Percentiles rank a stretch among this genome's conserved stretches.
phyloP scores from a whole-genome alignment of 2,329 filamentous ascomycete genomes.

The Pseudonectria foliicola region DNA sequence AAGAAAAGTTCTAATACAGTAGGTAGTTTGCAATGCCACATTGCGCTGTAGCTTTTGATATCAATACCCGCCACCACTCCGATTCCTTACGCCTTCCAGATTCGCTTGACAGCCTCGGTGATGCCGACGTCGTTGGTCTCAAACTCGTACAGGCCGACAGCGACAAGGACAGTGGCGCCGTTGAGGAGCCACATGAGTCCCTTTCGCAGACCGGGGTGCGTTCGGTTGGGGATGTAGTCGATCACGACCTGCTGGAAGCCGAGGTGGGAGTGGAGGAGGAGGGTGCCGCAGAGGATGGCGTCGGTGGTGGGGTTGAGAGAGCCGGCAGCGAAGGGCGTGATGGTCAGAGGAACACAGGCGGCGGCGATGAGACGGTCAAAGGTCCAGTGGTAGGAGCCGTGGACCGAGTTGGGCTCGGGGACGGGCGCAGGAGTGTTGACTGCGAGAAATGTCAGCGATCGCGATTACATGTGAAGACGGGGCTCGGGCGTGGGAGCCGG shows the following conservation, averaged over 20 bases:
- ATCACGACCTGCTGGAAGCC: constrained; percentile 86
- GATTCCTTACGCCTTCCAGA: constrained; percentile 71
- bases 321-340: constrained; percentile 87
- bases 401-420: constrained; percentile 63
- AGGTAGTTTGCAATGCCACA: neutral
- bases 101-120: constrained; percentile 77
- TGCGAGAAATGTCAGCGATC: constrained; percentile 23
- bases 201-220: constrained; percentile 61
- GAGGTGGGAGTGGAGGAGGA: constrained; percentile 91
- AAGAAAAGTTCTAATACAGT: no score
- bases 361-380: constrained; percentile 83
- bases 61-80: constrained; percentile 7
- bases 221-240: constrained; percentile 78
- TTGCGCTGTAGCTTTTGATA: neutral
- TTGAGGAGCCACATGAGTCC: constrained; percentile 73
- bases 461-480: constrained; percentile 16
- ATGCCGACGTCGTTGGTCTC: constrained; percentile 97
- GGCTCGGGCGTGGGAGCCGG: constrained; percentile 6
- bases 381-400: constrained; percentile 98
- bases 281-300: constrained; percentile 71
- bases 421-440: constrained; percentile 83
- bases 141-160: constrained; percentile 91
- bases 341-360: constrained; percentile 75
- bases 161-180: constrained; percentile 69
- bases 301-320: constrained; percentile 85